These are phyloP conservation scores for Aspergillus sergii DNA, from an alignment of 2,329 filamentous ascomycete genomes.

Conservation along the genomic window DNA sequence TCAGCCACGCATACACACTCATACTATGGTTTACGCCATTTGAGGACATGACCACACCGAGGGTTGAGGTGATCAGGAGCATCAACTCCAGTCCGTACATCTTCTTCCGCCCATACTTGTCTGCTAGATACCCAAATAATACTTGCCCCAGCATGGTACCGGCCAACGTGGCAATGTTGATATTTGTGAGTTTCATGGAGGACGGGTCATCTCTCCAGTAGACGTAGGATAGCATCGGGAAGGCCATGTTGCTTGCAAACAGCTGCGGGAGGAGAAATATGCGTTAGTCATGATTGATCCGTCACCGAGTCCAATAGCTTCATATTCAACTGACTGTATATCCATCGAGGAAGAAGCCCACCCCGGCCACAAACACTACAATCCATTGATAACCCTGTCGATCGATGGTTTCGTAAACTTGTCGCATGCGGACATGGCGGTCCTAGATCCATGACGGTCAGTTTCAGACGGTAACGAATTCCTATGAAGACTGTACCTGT, in stretches of 20 bases:
- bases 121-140: slow-evolving; percentile 50
- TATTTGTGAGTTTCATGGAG: slow-evolving; percentile 38
- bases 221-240: slow-evolving; percentile 52
- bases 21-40: slow-evolving; percentile 47
- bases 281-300: not conserved
- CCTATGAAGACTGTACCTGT: slow-evolving; percentile 28
- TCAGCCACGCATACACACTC: slow-evolving; percentile 48
- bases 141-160: slow-evolving; percentile 53
- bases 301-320: not conserved
- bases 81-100: slow-evolving; percentile 56
- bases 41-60: slow-evolving; percentile 52
- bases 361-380: slow-evolving; percentile 50
- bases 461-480: not conserved
- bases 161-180: slow-evolving; percentile 51
- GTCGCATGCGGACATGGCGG: slow-evolving; percentile 46
- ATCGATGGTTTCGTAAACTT: slow-evolving; percentile 50
- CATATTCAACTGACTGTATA: slow-evolving; percentile 36
- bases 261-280: slow-evolving; percentile 30
- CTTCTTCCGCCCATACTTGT: slow-evolving; percentile 52
- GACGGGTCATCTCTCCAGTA: slow-evolving; percentile 48
- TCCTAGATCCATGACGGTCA: slow-evolving; percentile 29
- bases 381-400: slow-evolving; percentile 46
- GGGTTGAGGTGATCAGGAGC: slow-evolving; percentile 49
- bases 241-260: slow-evolving; percentile 54
- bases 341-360: slow-evolving; percentile 55